Conservation (phyloP, 208 protist species). For the Spongospora subterranea region DNA sequence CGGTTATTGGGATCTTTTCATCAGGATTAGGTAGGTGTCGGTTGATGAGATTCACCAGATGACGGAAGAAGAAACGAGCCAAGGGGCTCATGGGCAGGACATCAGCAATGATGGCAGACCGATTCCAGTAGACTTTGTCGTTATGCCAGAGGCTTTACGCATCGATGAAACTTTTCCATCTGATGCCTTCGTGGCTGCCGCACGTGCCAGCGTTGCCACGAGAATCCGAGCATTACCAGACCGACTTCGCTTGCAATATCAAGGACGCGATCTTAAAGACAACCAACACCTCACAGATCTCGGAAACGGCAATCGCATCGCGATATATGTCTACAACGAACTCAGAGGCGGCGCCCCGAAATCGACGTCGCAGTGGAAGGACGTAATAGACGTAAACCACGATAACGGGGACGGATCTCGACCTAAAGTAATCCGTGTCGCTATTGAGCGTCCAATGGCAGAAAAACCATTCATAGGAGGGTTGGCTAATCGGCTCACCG, state of each 20-base stretch:
- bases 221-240: not conserved
- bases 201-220: not conserved
- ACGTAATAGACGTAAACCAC: not conserved
- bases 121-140: not conserved
- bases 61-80: not conserved
- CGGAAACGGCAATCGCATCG: not conserved
- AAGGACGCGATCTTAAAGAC: not conserved
- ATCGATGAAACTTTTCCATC: not conserved
- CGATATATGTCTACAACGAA: not conserved
- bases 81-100: not conserved
- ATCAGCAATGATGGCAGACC: not conserved
- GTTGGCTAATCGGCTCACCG: slow-evolving; percentile 82
- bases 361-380: not conserved
- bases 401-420: not conserved
- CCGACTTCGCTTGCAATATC: not conserved
- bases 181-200: not conserved
- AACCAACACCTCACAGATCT: not conserved
- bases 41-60: not conserved
- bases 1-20: not conserved
- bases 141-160: not conserved
- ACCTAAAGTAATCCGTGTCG: slow-evolving; percentile 32
- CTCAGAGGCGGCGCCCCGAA: not conserved
- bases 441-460: slow-evolving; percentile 57
- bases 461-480: slow-evolving; percentile 87
- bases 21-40: not conserved